Evolutionary conservation across 441 rosid genomes (phyloP).

Genomic region (Manihot esculenta): DNA sequence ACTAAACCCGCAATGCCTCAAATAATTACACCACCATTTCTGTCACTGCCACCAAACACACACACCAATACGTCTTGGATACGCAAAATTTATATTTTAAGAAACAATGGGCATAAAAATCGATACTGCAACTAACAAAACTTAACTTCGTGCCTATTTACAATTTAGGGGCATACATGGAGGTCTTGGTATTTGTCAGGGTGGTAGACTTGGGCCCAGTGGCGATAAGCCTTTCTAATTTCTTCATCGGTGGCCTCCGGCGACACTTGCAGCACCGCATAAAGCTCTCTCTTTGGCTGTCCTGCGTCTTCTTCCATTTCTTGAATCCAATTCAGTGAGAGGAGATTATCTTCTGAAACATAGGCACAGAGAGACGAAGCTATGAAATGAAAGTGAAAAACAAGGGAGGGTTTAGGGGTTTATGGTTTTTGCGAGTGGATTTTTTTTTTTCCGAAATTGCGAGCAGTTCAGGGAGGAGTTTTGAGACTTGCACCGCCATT

Average conservation of each 20-base stretch:
- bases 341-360: neutral
- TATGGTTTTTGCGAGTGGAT: neutral
- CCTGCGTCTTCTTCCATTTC: slow-evolving; percentile 31
- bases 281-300: slow-evolving; percentile 66
- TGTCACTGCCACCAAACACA: too few species aligned
- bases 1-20: too few species aligned
- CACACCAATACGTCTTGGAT: too few species aligned
- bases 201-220: slow-evolving; percentile 97
- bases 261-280: slow-evolving; percentile 79
- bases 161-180: slow-evolving; percentile 39
- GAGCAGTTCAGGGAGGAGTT: too few species aligned
- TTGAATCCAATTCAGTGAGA: neutral
- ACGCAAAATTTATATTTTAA: too few species aligned
- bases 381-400: neutral
- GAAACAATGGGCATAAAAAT: neutral
- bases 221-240: slow-evolving; percentile 84
- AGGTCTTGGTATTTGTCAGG: slow-evolving; percentile 87
- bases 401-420: slow-evolving; percentile 1
- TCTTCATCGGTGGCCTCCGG: slow-evolving; percentile 95
- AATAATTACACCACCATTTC: too few species aligned
- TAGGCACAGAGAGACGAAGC: neutral
- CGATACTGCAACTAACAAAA: neutral
- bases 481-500: neutral
- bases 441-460: too few species aligned
- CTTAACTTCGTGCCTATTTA: too few species aligned